phyloP scores from a whole-genome alignment of 2,329 filamentous ascomycete genomes.

The Boeremia exigua region DNA sequence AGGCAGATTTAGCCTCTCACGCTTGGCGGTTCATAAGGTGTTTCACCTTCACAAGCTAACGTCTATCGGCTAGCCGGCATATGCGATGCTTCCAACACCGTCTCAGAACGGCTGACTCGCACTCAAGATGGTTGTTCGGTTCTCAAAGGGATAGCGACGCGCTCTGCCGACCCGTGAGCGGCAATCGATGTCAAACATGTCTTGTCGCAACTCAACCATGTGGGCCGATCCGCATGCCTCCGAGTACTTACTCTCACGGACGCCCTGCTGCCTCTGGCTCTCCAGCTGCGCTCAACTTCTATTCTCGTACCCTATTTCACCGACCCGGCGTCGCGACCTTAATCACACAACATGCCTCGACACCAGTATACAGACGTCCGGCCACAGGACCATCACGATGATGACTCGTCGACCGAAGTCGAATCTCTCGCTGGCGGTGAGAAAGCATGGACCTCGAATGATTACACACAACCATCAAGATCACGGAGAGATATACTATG shows the following conservation, averaged over 20 bases:
- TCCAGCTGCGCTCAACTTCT: slow-evolving; percentile 37
- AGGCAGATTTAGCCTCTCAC: slow-evolving; percentile 33
- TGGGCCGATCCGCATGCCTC: slow-evolving; percentile 16
- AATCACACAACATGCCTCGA: slow-evolving; percentile 33
- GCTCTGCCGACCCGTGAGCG: slow-evolving; percentile 19
- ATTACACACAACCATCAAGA: slow-evolving; percentile 24
- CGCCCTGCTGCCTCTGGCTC: slow-evolving; percentile 27
- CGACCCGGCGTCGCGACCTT: slow-evolving; percentile 31
- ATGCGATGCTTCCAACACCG: slow-evolving; percentile 19
- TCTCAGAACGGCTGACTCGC: slow-evolving; percentile 22
- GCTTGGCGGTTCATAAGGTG: slow-evolving; percentile 40
- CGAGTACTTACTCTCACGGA: slow-evolving; percentile 24
- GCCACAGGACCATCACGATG: slow-evolving; percentile 32
- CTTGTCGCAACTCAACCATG: slow-evolving; percentile 22
- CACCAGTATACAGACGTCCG: slow-evolving; percentile 40
- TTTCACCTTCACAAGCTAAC: slow-evolving; percentile 37
- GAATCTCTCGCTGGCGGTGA: slow-evolving; percentile 39
- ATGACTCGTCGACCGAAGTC: slow-evolving; percentile 44
- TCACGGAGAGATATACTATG: slow-evolving; percentile 28
- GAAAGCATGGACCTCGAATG: slow-evolving; percentile 33
- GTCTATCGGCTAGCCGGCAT: slow-evolving; percentile 23
- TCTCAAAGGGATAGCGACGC: slow-evolving; percentile 10
- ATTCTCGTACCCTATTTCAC: slow-evolving; percentile 10
- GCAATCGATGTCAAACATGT: slow-evolving; percentile 28
- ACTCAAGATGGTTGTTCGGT: slow-evolving; percentile 11